These are phyloP conservation scores for Cladorrhinum samala DNA, from an alignment of 495 filamentous ascomycete species.

Conservation along the genomic window DNA sequence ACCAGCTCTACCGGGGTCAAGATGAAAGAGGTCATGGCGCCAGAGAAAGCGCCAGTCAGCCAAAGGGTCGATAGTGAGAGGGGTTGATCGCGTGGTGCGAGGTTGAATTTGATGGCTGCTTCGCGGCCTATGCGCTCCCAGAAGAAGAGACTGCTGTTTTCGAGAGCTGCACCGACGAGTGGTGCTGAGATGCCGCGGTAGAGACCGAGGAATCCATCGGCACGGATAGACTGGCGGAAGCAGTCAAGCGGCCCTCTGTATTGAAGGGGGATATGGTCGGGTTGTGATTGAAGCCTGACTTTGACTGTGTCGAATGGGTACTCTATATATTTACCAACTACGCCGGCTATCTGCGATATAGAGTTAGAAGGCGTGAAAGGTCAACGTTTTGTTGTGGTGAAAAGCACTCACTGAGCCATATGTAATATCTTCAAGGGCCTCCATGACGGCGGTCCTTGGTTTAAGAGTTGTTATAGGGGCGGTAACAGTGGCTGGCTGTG, in stretches of 20 bases:
- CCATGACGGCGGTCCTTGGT: constrained; percentile 45
- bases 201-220: constrained; percentile 71
- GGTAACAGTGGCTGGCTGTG: not conserved
- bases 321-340: constrained; percentile 91
- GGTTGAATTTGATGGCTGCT: constrained; percentile 50
- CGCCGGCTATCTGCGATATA: constrained; percentile 63
- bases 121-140: constrained; percentile 64
- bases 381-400: not conserved
- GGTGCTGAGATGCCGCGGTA: constrained; percentile 94
- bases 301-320: constrained; percentile 99
- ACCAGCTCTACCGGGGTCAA: constrained; percentile 95
- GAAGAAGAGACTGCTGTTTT: constrained; percentile 92
- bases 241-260: constrained; percentile 91
- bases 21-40: constrained; percentile 83
- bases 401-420: constrained; percentile 70
- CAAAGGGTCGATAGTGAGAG: constrained; percentile 69
- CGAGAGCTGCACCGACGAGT: constrained; percentile 82
- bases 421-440: constrained; percentile 71
- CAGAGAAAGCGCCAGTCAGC: constrained; percentile 72
- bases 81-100: constrained; percentile 42
- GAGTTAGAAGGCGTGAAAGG: constrained; percentile 16
- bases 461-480: constrained; percentile 11
- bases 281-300: constrained; percentile 73
- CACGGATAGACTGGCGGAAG: constrained; percentile 73
- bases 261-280: constrained; percentile 69